These are phyloP conservation scores for Scedosporium boydii DNA, from an alignment of 2,329 filamentous ascomycete species.

Conservation along the genomic window DNA sequence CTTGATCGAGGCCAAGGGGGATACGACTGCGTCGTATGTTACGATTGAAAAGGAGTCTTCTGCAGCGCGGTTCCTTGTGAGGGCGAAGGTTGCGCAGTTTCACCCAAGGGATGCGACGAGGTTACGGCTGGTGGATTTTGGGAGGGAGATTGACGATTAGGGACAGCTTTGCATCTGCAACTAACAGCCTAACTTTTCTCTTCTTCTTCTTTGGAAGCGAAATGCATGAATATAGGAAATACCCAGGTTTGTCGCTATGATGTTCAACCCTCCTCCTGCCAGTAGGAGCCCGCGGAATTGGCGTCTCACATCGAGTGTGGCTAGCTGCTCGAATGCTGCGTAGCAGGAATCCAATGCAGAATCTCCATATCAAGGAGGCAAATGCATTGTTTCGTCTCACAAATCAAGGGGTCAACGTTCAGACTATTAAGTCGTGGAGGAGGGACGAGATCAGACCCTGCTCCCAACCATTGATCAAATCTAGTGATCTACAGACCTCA, in stretches of 20 bases:
- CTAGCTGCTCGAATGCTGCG: too few species aligned
- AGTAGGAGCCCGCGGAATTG: too few species aligned
- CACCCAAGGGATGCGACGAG: constrained; percentile 53
- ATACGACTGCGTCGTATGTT: constrained; percentile 48
- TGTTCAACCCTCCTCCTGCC: too few species aligned
- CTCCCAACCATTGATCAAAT: too few species aligned
- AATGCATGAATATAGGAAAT: too few species aligned
- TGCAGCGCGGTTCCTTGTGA: constrained; percentile 52
- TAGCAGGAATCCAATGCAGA: too few species aligned
- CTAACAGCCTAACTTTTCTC: too few species aligned
- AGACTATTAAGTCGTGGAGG: neutral
- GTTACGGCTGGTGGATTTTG: constrained; percentile 54
- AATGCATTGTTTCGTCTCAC: neutral
- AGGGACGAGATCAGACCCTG: too few species aligned
- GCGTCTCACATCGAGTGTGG: too few species aligned
- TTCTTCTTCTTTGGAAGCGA: too few species aligned
- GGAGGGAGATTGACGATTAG: constrained; percentile 50
- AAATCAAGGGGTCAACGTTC: neutral
- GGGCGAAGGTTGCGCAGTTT: constrained; percentile 57
- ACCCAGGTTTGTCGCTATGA: too few species aligned
- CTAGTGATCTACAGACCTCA: neutral
- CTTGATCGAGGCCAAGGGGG: constrained; percentile 43
- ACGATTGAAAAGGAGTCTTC: constrained; percentile 50
- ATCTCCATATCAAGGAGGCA: neutral
- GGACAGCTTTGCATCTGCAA: neutral